These are phyloP conservation scores for Parietichytrium sp. DNA, from an alignment of 108 stramenopile genomes.

Conservation along the genomic window DNA sequence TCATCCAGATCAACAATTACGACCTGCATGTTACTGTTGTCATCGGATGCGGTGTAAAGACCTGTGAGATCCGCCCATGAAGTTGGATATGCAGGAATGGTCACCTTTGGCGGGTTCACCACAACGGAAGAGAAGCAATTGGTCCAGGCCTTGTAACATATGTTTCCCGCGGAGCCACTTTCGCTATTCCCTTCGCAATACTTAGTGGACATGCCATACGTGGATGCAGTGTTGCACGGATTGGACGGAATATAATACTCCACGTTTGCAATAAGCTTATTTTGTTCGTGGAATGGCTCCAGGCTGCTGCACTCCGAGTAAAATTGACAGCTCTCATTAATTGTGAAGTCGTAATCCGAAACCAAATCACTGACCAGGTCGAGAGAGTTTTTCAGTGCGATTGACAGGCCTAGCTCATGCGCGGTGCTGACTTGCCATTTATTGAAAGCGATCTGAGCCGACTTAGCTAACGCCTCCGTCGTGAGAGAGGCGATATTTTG, in stretches of 20 bases:
- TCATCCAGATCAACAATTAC: no score
- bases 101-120: no score
- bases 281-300: constrained; percentile 1
- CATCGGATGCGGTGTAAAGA: no score
- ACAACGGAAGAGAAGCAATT: no score
- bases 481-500: neutral
- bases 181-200: neutral
- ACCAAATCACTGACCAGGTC: constrained; percentile 7
- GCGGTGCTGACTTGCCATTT: constrained; percentile 28
- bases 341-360: constrained; percentile 41
- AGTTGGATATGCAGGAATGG: no score
- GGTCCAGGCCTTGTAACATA: neutral
- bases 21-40: no score
- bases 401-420: neutral
- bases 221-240: no score
- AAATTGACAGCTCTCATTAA: constrained; percentile 42
- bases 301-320: constrained; percentile 34
- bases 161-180: neutral
- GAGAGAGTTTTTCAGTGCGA: constrained; percentile 40
- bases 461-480: neutral
- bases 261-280: constrained; percentile 30
- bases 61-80: no score
- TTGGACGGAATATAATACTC: no score
- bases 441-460: constrained; percentile 40
- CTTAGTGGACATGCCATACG: neutral